A percentile compares a stretch with the other conserved stretches of the same genome.
Conservation (phyloP, 169 alveolate genomes). For the Ophryocystis elektroscirrha region DNA sequence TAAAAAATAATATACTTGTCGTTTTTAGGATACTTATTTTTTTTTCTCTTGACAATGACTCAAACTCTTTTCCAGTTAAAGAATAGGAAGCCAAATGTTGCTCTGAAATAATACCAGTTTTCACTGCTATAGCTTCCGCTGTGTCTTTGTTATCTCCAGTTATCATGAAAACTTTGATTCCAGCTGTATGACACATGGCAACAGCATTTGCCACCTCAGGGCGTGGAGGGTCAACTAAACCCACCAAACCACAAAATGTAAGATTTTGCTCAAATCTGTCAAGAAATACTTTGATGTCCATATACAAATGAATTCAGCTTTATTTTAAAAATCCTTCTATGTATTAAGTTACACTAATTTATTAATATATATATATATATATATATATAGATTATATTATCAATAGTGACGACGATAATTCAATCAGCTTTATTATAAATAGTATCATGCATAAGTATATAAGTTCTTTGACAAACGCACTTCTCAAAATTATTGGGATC, state of each 20-base stretch:
- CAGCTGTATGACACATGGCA: slow-evolving; percentile 75
- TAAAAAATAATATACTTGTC: slow-evolving; percentile 8
- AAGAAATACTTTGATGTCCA: too few relatives aligned
- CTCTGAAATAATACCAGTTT: slow-evolving; percentile 59
- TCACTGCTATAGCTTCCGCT: slow-evolving; percentile 92
- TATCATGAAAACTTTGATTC: slow-evolving; percentile 92
- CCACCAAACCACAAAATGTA: slow-evolving; percentile 74
- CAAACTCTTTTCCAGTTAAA: slow-evolving; percentile 80
- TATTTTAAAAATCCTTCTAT: too few relatives aligned
- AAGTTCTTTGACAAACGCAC: not conserved
- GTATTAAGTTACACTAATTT: too few relatives aligned
- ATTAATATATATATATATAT: too few relatives aligned
- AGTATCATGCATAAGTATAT: not conserved
- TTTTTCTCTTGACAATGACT: slow-evolving; percentile 19
- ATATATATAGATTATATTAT: too few relatives aligned
- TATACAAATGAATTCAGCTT: too few relatives aligned
- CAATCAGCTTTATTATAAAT: too few relatives aligned
- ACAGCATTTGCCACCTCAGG: slow-evolving; percentile 76
- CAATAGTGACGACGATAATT: too few relatives aligned
- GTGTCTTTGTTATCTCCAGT: slow-evolving; percentile 94
- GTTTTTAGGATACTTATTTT: slow-evolving; percentile 5
- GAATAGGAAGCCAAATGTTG: not conserved
- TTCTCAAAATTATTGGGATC: not conserved
- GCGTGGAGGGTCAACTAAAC: slow-evolving; percentile 92
- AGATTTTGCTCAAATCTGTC: slow-evolving; percentile 64